Evolutionary conservation across 495 filamentous ascomycete genomes (phyloP), one percentile per base, ranked within the genome.

Genomic region (Letharia lupina): DNA sequence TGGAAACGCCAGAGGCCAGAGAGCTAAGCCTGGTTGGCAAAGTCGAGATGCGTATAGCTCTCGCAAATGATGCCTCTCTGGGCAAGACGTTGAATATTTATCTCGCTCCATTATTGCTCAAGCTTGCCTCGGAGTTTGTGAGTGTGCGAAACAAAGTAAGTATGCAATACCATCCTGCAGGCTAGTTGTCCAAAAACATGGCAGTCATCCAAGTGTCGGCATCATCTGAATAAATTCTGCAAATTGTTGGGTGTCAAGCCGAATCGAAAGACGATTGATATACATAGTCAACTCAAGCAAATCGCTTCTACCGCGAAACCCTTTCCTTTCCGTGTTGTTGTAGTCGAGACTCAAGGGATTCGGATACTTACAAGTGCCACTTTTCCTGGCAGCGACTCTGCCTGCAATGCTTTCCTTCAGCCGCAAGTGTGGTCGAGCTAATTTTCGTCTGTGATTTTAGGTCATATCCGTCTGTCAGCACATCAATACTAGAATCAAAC

Each of bases 21-120:
- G 94, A 98, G 80, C 83, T 97, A 67, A 86, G 84, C 66, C 85
- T 97, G 62, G 82, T 96, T 67, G 90, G 89, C 70, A 96, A 95
- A 72, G 89, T 97, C 60, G 91, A 96, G 74, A 88, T 96, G 72
- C 84, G 87, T 56, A 91, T 98, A 65, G 89, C 94, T n/a, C 80
- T 90, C 61, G 86, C 91, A 65, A 84, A 89, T n/a, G 93, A 95
- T 68, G 79, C 81, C 65, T 93, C 91, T 75, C 82, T 98, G 8
- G 85, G 91, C 71, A 74, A 84, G 37, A 80, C 92, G 9, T 81
- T 98, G 37, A 84, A 87, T 66, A 86, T 82, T 15, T 96, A 93
- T 68, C 77, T 98, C n/a, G 76, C 89, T 4, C 87, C 93, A 1
- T 72, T 98, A 44, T 79, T 98, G 31, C 79, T 96, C 62, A 97